Evolutionary conservation across 495 filamentous ascomycete genomes (phyloP), one percentile per base, ranked within the genome.

Genomic region (Aspergillus hancockii): DNA sequence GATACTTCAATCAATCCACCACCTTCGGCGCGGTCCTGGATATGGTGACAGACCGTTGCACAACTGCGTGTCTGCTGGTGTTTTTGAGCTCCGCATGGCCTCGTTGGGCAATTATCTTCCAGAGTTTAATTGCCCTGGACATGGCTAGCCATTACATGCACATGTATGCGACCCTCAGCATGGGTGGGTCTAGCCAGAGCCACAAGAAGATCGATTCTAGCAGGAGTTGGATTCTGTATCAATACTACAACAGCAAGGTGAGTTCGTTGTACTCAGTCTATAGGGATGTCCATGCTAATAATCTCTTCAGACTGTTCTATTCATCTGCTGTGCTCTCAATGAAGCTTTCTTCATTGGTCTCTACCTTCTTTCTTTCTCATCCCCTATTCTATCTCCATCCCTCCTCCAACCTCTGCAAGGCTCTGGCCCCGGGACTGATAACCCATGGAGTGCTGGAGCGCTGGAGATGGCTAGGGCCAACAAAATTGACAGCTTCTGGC

Each of bases 131-230:
- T 67, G 86, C 86, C 54, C 71, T 98, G 67, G 94, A 98, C 73
- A 75, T 98, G 63, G 91, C 95, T 34, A 94, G 90, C 74, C 94
- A 98, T 73, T 98, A 97, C 75, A 90, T 97, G 80, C 95, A 98
- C 76, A 97, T 98, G 92, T 98, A 92, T 71, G 92, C 92, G 12
- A 96, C 91, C 16, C 65, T 80, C 57, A 83, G 84, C 64, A 92
- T 95, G 90, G 91, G 87, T 34, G 91, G 89, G 19, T 71, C 75
- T 16, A 83, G 82, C 43, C 82, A 86, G 71, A 94, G 90, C 69
- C 94, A 98, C 76, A 98, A 98, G 88, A 94, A 90, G 63, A 86
- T 98, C 31, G 91, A 94, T 63, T 81, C 81, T 19, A 77, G 60
- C 60, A 66, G 73, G 52, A 81, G 77, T 69, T 89, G 86, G 82